These are phyloP conservation scores for Russula brevipes DNA, from an alignment of 768 basidiomycete genomes.

Conservation along the genomic window DNA sequence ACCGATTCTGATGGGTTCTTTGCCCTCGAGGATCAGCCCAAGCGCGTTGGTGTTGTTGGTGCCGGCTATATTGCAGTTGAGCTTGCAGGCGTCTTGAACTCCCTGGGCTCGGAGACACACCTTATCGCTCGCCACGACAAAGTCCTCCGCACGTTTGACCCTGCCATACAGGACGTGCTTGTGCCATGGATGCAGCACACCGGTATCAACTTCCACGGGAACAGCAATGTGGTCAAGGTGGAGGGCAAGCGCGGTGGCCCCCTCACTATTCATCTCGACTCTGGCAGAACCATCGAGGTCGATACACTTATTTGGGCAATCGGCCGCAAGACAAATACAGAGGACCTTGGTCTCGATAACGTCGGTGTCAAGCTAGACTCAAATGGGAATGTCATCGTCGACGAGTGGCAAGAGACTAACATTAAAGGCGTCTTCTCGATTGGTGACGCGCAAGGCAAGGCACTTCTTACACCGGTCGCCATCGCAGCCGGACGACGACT, in stretches of 20 bases:
- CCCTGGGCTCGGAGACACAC: slow-evolving; percentile 88
- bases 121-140: slow-evolving; percentile 85
- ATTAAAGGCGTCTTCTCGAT: slow-evolving; percentile 72
- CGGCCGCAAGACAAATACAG: slow-evolving; percentile 78
- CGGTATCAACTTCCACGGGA: slow-evolving; percentile 83
- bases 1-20: slow-evolving; percentile 97
- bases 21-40: slow-evolving; percentile 83
- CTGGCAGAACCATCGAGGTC: slow-evolving; percentile 74
- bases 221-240: slow-evolving; percentile 67
- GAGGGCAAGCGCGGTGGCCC: slow-evolving; percentile 67
- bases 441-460: slow-evolving; percentile 92
- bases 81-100: slow-evolving; percentile 89
- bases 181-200: slow-evolving; percentile 93
- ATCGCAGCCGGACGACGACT: slow-evolving; percentile 92
- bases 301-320: slow-evolving; percentile 93
- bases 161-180: slow-evolving; percentile 73
- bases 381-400: slow-evolving; percentile 82
- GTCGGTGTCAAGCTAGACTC: slow-evolving; percentile 68
- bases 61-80: slow-evolving; percentile 99
- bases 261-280: slow-evolving; percentile 70
- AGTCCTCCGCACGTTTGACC: slow-evolving; percentile 92
- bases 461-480: slow-evolving; percentile 91
- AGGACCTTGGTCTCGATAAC: slow-evolving; percentile 70
- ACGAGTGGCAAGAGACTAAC: slow-evolving; percentile 84
- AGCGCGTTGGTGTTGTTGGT: slow-evolving; percentile 89